Evolutionary conservation across 2,329 filamentous ascomycete genomes (phyloP).

Genomic region (Lecanicillium sp.): DNA sequence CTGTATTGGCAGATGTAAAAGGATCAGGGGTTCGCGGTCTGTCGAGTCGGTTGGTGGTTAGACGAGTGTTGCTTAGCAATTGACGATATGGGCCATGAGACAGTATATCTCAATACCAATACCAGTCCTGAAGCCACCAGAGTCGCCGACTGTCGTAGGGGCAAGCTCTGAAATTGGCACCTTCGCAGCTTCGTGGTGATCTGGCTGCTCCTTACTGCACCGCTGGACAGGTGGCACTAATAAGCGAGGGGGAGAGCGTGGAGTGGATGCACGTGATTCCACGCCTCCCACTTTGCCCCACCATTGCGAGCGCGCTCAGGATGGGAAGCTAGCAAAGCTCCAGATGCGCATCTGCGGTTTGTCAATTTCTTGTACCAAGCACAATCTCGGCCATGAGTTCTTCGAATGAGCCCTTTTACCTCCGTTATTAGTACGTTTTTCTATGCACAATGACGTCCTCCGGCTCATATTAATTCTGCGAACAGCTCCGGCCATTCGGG

Average conservation of each 20-base stretch:
- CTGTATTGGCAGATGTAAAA: background rate
- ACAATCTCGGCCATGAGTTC: slow-evolving; percentile 49
- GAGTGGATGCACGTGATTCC: slow-evolving; percentile 29
- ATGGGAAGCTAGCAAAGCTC: slow-evolving; percentile 1
- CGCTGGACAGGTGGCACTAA: slow-evolving; percentile 38
- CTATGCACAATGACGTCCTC: slow-evolving; percentile 13
- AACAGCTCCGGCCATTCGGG: slow-evolving; percentile 91
- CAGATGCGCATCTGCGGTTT: background rate
- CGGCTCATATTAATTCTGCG: slow-evolving; percentile 6
- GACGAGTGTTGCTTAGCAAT: slow-evolving; percentile 10
- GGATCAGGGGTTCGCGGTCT: slow-evolving; percentile 9
- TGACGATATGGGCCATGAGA: slow-evolving; percentile 26
- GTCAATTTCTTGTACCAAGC: slow-evolving; percentile 8
- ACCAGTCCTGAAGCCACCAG: slow-evolving; percentile 23
- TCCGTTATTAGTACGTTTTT: slow-evolving; percentile 85
- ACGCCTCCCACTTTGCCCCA: slow-evolving; percentile 16
- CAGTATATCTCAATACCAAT: slow-evolving; percentile 23
- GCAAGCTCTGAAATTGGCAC: slow-evolving; percentile 22
- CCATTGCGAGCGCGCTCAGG: slow-evolving; percentile 9
- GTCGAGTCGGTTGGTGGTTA: background rate
- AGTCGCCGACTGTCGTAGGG: slow-evolving; percentile 24
- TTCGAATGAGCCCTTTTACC: slow-evolving; percentile 79
- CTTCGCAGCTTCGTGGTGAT: slow-evolving; percentile 31
- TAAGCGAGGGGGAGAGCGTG: slow-evolving; percentile 14
- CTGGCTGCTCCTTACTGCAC: slow-evolving; percentile 29